phyloP scores from a whole-genome alignment of 2,329 filamentous ascomycete species.

The Fusarium annulatum region DNA sequence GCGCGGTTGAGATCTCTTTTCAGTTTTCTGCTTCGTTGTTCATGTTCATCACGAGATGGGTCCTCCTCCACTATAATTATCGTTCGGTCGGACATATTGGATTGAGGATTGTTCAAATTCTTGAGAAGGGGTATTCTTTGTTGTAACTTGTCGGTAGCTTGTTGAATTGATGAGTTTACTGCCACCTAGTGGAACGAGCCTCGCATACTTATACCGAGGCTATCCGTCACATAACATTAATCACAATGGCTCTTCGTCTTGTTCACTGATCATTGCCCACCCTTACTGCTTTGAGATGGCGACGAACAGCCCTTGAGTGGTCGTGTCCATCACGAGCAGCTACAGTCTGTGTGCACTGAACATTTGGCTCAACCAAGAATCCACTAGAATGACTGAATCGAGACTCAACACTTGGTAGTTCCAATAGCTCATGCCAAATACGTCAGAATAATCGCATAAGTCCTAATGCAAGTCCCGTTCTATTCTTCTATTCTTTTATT shows the following conservation, averaged over 20 bases:
- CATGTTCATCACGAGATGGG: too few relatives aligned
- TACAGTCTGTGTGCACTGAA: not conserved
- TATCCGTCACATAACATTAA: not conserved
- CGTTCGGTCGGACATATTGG: not conserved
- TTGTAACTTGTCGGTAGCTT: not conserved
- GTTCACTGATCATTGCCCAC: not conserved
- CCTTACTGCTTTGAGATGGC: not conserved
- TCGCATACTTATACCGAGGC: not conserved
- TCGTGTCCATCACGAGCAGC: not conserved
- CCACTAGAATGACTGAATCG: not conserved
- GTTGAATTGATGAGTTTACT: not conserved
- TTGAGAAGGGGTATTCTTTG: not conserved
- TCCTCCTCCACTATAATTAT: too few relatives aligned
- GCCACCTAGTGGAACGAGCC: not conserved
- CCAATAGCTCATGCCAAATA: not conserved
- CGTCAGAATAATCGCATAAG: not conserved
- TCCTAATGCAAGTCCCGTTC: rapidly evolving
- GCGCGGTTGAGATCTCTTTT: too few relatives aligned
- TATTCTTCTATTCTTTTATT: not conserved
- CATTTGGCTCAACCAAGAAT: not conserved
- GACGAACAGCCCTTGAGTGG: not conserved
- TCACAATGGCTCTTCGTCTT: not conserved
- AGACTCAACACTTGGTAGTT: not conserved
- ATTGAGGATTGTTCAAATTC: not conserved
- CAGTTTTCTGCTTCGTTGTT: too few relatives aligned